Evolutionary conservation across 106 monocot genomes (phyloP).

Genomic region (Dendrobium catenatum): DNA sequence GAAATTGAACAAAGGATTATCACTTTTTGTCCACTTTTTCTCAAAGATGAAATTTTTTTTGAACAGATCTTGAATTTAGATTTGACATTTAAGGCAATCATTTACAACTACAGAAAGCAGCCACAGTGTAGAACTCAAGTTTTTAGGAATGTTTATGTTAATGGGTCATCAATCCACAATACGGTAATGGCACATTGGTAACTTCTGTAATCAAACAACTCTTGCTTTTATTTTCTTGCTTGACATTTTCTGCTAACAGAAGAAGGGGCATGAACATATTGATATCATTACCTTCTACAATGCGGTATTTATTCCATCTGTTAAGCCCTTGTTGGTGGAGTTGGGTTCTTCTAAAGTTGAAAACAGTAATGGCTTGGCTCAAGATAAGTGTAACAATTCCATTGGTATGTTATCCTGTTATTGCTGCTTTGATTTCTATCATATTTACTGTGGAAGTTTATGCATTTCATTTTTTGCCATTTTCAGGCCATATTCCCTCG

Average conservation of each 20-base stretch:
- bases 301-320: constrained; percentile 77
- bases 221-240: background rate
- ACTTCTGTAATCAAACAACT: background rate
- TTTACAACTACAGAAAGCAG: constrained; percentile 75
- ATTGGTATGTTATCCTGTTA: constrained; percentile 37
- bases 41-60: background rate
- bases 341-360: constrained; percentile 28
- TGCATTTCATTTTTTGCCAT: background rate
- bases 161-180: constrained; percentile 33
- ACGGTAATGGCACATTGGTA: constrained; percentile 32
- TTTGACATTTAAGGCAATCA: constrained; percentile 86
- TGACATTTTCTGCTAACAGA: constrained; percentile 31
- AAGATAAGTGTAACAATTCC: constrained; percentile 30
- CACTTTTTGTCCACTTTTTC: background rate
- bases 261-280: constrained; percentile 54
- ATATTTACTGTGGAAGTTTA: background rate
- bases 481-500: constrained; percentile 53
- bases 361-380: constrained; percentile 22
- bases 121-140: constrained; percentile 88
- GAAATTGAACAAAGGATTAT: background rate
- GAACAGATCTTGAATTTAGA: constrained; percentile 55
- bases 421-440: background rate
- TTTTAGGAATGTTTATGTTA: constrained; percentile 68
- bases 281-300: constrained; percentile 97
- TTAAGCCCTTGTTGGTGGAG: constrained; percentile 69